Conservation (phyloP, 495 filamentous ascomycete species). For the Tuber aestivum region DNA sequence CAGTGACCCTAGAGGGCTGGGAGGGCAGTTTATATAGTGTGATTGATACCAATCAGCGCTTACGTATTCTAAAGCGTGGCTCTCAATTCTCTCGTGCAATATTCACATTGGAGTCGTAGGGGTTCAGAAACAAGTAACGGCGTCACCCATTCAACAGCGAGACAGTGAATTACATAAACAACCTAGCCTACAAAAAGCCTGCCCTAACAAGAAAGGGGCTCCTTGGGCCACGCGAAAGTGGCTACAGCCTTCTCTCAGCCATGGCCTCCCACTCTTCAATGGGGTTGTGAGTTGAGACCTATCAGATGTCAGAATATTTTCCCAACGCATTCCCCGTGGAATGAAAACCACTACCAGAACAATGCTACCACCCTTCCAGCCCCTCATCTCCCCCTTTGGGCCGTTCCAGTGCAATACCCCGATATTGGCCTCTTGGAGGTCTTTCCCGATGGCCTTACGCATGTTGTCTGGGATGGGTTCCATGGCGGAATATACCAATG, state of each 20-base stretch:
- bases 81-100: neutral
- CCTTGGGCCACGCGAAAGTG: neutral
- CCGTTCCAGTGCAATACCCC: conserved; percentile 9
- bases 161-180: neutral
- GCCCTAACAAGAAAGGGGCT: neutral
- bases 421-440: conserved; percentile 19
- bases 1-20: neutral
- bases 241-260: conserved; percentile 18
- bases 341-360: conserved; percentile 17
- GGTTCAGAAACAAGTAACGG: neutral
- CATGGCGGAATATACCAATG: conserved; percentile 34
- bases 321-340: neutral
- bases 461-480: conserved; percentile 19
- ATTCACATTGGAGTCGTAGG: neutral
- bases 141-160: neutral
- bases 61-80: neutral
- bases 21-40: neutral
- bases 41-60: neutral
- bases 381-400: conserved; percentile 16
- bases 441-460: conserved; percentile 23
- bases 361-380: conserved; percentile 36
- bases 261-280: conserved; percentile 27
- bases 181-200: neutral
- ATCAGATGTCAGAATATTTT: neutral
- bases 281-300: conserved; percentile 24